Evolutionary conservation across 2,329 filamentous ascomycete species (phyloP), one percentile per base, ranked within the genome.

Genomic region (Colletotrichum sansevieriae): DNA sequence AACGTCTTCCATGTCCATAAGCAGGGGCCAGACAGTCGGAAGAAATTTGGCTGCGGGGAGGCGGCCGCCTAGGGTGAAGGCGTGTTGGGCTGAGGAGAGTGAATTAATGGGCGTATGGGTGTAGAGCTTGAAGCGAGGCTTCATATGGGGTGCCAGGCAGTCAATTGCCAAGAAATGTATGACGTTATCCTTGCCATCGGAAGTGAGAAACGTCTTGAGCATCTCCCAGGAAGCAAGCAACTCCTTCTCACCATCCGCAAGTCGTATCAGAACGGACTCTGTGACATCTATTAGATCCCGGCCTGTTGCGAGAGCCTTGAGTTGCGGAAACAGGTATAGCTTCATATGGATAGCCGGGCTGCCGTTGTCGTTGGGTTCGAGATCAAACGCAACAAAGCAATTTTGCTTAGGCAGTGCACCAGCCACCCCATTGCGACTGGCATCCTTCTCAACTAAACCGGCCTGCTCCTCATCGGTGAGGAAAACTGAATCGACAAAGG

Each of bases 301-400:
- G n/a, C 44, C 46, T 6, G 65, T 68, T 41, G 65, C 60, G n/a
- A 64, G 52, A 15, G 60, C 37, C 33, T 52, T 35, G 20, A 68
- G 60, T 15, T 68, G 65, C 3, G 65, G 65, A 20, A 68, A 68
- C 11, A 68, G 29, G 12, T 68, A 68, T 4, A 39, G 22, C 46
- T 68, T 68, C 60, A 55, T 55, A 37, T 55, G 11, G 11, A 55
- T 37, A 1, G 52, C n/a, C 52, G 52, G 33, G 52, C 20, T 55
- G 4, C 52, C 35, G 18, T 41, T 7, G 15, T 55, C 18, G 6
- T 15, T 35, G 18, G 52, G 35, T 5, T 55, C 52, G 6, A 55
- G 52, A 10, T 55, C 52, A n/a, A 55, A 55, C 52, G 35, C 35
- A 2, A 15, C 18, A 6, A 55, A 55, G 0, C 20, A n/a, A 11